These are phyloP conservation scores for Backusella tuberculispora DNA, from an alignment of 192 early-diverging fungal species.

Conservation along the genomic window DNA sequence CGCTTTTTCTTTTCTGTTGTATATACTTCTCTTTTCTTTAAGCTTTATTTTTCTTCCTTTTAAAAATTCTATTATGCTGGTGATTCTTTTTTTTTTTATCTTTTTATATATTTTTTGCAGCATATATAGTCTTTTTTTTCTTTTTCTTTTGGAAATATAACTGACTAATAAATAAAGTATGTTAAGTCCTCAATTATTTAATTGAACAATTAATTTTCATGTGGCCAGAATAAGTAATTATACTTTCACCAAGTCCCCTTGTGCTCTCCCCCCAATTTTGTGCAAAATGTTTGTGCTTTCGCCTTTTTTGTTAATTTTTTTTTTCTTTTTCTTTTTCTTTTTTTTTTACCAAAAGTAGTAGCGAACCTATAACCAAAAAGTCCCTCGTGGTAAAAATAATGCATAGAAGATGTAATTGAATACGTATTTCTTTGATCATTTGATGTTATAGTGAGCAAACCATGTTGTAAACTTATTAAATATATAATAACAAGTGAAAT, in stretches of 20 bases:
- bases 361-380: background rate
- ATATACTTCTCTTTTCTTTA: background rate
- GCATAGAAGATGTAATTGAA: too few species aligned
- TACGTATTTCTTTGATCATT: too few species aligned
- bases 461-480: too few species aligned
- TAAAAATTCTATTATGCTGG: constrained; percentile 10
- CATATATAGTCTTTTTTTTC: background rate
- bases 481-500: too few species aligned
- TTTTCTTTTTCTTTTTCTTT: background rate
- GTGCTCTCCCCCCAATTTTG: background rate
- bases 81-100: background rate
- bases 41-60: background rate
- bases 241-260: background rate
- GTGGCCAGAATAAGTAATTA: background rate
- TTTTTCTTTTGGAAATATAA: background rate
- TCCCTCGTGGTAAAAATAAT: background rate
- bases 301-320: constrained; percentile 10
- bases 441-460: too few species aligned
- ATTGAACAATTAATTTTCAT: background rate
- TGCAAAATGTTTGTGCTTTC: background rate
- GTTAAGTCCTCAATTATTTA: constrained; percentile 4
- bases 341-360: background rate
- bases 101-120: constrained; percentile 1
- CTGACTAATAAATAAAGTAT: background rate
- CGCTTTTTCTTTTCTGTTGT: background rate